phyloP scores from a whole-genome alignment of 208 protist genomes.

The Leishmania braziliensis region DNA sequence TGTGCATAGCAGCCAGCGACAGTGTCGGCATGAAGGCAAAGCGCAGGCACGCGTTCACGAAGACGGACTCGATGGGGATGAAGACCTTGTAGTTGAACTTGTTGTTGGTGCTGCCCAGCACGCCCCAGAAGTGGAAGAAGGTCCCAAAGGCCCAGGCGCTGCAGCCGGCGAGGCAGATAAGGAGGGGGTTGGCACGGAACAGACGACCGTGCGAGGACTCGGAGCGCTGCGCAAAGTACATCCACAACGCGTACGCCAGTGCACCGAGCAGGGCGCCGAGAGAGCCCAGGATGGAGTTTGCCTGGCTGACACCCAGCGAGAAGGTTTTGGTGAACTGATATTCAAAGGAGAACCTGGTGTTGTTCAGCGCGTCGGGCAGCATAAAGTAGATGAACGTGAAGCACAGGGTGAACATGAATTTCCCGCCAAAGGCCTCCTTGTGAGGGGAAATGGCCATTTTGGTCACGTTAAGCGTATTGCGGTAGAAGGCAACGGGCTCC shows the following conservation, averaged over 20 bases:
- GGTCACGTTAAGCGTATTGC: conserved; percentile 4
- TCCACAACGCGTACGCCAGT: conserved; percentile 35
- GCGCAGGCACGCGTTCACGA: conserved; percentile 20
- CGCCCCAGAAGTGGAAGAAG: conserved; percentile 34
- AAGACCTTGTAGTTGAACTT: conserved; percentile 35
- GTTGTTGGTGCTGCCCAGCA: conserved; percentile 23
- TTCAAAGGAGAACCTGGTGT: conserved; percentile 22
- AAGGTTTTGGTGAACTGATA: conserved; percentile 1
- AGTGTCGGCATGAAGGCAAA: conserved; percentile 55
- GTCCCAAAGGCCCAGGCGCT: conserved; percentile 30
- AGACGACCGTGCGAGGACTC: conserved; percentile 22
- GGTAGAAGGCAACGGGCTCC: conserved; percentile 15
- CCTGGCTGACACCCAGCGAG: conserved; percentile 6
- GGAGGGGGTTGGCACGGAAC: conserved; percentile 23
- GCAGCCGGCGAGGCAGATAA: conserved; percentile 38
- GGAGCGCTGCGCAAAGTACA: conserved; percentile 31
- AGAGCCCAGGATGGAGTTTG: conserved; percentile 20
- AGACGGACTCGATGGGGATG: conserved; percentile 39
- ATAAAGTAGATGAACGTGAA: conserved; percentile 55
- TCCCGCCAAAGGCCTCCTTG: conserved; percentile 8
- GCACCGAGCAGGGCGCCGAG: conserved; percentile 34
- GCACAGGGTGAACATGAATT: conserved; percentile 43
- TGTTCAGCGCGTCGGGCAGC: conserved; percentile 38
- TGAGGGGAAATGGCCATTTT: conserved; percentile 2
- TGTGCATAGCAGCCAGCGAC: conserved; percentile 38